Percentiles rank a stretch among this genome's conserved stretches.
phyloP scores from a whole-genome alignment of 2,329 filamentous ascomycete genomes.

The Fusarium sacchari region DNA sequence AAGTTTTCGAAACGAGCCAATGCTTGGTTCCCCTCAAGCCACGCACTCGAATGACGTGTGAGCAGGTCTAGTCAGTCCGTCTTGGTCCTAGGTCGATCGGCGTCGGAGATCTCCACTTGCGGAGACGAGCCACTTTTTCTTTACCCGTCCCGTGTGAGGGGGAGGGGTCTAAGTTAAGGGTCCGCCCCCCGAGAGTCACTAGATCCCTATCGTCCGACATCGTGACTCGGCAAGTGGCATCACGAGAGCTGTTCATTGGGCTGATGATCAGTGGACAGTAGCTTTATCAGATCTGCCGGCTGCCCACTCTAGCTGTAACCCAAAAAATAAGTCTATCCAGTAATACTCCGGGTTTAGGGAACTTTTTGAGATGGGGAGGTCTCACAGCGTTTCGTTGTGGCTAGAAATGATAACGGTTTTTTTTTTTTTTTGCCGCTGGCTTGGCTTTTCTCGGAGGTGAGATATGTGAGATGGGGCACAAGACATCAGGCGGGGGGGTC shows the following conservation, averaged over 20 bases:
- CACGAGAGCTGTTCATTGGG: neutral
- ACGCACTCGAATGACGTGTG: slow-evolving; percentile 27
- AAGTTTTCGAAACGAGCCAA: slow-evolving; percentile 26
- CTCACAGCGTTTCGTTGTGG: neutral
- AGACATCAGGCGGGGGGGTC: neutral
- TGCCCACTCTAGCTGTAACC: slow-evolving; percentile 12
- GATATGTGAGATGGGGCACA: neutral
- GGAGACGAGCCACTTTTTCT: neutral
- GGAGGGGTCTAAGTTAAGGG: neutral
- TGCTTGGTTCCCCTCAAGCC: slow-evolving; percentile 28
- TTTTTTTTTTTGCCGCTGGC: neutral
- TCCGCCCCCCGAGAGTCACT: slow-evolving; percentile 2
- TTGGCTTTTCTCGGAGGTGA: neutral
- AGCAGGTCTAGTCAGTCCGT: too few species aligned
- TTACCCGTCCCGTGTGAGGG: neutral
- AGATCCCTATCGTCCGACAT: slow-evolving; percentile 16
- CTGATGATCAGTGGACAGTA: slow-evolving; percentile 1
- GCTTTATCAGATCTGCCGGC: slow-evolving; percentile 31
- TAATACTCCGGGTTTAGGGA: neutral
- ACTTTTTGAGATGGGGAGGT: neutral
- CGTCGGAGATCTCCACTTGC: neutral
- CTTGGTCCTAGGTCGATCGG: slow-evolving; percentile 10
- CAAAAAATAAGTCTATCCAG: neutral
- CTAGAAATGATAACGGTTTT: neutral
- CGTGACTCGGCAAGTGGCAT: slow-evolving; percentile 15